Evolutionary conservation across 495 filamentous ascomycete genomes (phyloP).

Genomic region (Ramalina intermedia): DNA sequence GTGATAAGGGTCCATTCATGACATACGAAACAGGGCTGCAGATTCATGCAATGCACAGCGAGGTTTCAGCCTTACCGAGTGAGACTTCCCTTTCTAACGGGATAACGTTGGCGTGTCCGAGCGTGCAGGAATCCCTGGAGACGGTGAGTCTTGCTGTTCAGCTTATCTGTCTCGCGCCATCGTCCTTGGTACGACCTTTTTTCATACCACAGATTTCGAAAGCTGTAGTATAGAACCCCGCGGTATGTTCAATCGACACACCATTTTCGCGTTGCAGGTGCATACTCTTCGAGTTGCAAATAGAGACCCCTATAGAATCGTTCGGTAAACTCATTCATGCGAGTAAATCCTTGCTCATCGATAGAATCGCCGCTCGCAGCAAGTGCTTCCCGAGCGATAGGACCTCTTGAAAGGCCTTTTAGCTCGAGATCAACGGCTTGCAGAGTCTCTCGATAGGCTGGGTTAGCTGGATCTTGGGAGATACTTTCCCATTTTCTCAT

Average conservation of each 20-base stretch:
- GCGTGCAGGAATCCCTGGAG: too few species aligned
- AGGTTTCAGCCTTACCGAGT: too few species aligned
- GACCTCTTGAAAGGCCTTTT: constrained; percentile 4
- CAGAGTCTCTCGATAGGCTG: background rate
- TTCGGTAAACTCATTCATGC: background rate
- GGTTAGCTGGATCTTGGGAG: background rate
- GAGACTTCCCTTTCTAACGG: too few species aligned
- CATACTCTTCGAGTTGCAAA: background rate
- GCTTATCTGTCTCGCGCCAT: too few species aligned
- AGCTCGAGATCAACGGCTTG: background rate
- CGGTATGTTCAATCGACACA: background rate
- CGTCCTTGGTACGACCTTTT: too few species aligned
- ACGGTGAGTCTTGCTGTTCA: too few species aligned
- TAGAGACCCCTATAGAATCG: background rate
- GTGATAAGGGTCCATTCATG: too few species aligned
- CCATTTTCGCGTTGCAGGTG: background rate
- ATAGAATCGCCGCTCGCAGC: background rate
- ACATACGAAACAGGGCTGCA: too few species aligned
- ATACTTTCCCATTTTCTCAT: background rate
- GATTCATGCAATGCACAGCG: too few species aligned
- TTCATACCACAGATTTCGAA: background rate
- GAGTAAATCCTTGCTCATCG: background rate
- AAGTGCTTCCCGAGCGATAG: background rate
- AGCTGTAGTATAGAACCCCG: background rate
- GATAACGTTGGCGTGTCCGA: too few species aligned